These are phyloP conservation scores for Capsella rubella DNA, from an alignment of 441 rosid genomes.

Conservation along the genomic window DNA sequence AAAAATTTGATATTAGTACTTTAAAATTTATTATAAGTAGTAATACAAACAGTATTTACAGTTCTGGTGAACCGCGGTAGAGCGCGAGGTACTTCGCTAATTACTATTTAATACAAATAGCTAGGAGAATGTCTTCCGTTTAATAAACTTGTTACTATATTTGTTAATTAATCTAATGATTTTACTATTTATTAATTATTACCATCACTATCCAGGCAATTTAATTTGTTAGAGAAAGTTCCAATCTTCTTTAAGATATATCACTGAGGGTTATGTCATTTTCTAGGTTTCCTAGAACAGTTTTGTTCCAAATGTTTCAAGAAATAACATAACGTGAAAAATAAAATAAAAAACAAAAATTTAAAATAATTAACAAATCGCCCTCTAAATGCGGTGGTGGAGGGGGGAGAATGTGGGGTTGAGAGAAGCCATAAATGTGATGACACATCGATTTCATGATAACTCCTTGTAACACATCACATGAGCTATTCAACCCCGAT, in stretches of 20 bases:
- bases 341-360: too few species aligned
- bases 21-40: too few species aligned
- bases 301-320: background rate
- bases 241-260: background rate
- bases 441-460: constrained; percentile 39
- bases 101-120: too few species aligned
- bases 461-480: constrained; percentile 42
- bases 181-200: too few species aligned
- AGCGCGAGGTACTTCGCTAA: too few species aligned
- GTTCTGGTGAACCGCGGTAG: too few species aligned
- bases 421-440: constrained; percentile 34
- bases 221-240: background rate
- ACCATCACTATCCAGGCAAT: too few species aligned
- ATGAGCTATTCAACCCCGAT: constrained; percentile 32
- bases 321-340: background rate
- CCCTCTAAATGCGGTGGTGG: constrained; percentile 9
- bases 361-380: background rate
- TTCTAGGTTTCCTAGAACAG: background rate
- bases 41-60: too few species aligned
- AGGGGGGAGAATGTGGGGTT: constrained; percentile 27
- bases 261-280: background rate
- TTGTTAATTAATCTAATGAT: too few species aligned
- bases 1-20: too few species aligned
- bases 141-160: too few species aligned
- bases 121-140: too few species aligned